Percentiles rank a stretch among this genome's conserved stretches.
phyloP scores from a whole-genome alignment of 2,329 filamentous ascomycete genomes.

The Gaeumannomyces sp. region DNA sequence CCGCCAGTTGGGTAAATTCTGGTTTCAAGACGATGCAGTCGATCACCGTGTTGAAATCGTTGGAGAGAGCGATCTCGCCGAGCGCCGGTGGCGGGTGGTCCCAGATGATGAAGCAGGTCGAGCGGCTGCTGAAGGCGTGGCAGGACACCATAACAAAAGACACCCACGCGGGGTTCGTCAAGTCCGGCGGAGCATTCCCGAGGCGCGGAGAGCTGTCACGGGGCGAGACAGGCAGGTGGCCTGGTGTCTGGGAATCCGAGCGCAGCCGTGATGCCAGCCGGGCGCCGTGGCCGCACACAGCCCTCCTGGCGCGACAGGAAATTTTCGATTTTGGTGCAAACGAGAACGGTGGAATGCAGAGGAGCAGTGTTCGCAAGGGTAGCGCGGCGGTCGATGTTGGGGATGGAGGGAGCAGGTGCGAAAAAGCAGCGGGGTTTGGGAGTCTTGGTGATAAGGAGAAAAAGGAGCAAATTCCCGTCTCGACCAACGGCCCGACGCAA shows the following conservation, averaged over 20 bases:
- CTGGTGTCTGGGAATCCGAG: background rate
- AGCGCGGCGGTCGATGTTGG: background rate
- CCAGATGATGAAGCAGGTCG: background rate
- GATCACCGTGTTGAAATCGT: background rate
- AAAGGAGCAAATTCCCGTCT: background rate
- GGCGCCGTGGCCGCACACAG: background rate
- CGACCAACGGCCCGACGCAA: background rate
- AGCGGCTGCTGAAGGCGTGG: background rate
- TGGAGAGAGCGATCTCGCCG: background rate
- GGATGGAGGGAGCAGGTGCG: background rate
- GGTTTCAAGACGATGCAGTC: constrained; percentile 5
- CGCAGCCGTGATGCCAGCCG: background rate
- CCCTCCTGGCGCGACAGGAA: background rate
- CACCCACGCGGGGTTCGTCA: background rate
- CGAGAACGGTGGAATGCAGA: background rate
- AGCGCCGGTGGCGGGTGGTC: background rate
- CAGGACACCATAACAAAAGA: background rate
- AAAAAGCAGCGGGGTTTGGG: background rate
- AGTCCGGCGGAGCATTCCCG: background rate
- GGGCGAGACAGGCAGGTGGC: background rate
- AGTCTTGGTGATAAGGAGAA: background rate
- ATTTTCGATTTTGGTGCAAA: background rate
- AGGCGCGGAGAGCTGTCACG: background rate
- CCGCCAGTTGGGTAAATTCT: background rate
- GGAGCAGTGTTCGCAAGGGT: background rate